A percentile compares a stretch with the other conserved stretches of the same genome.
Conservation (phyloP, 805 yeast genomes). For the Sungouiella thailandica region DNA sequence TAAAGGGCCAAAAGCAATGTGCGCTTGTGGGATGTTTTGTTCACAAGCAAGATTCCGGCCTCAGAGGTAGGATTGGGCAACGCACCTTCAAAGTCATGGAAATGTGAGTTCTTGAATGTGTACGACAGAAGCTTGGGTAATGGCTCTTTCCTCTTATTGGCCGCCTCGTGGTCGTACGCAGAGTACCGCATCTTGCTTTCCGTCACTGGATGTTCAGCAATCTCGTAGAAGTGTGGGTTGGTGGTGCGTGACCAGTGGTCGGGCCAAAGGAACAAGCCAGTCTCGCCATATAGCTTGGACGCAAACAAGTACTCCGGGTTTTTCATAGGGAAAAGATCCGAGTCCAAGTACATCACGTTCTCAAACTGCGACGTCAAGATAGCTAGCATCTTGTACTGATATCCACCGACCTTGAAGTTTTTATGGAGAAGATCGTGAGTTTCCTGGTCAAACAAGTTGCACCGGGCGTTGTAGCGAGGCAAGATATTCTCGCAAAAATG, state of each 20-base stretch:
- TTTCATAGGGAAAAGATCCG: constrained; percentile 44
- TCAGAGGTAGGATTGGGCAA: constrained; percentile 66
- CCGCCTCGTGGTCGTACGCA: constrained; percentile 28
- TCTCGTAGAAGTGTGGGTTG: constrained; percentile 52
- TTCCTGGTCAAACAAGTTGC: constrained; percentile 38
- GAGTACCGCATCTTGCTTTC: constrained; percentile 33
- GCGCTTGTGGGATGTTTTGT: constrained; percentile 53
- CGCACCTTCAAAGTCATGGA: constrained; percentile 60
- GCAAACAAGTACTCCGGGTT: constrained; percentile 43
- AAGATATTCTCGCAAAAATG: constrained; percentile 41
- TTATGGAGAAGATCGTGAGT: constrained; percentile 12
- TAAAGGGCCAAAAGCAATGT: constrained; percentile 57
- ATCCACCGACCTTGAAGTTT: constrained; percentile 36
- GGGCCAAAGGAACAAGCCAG: constrained; percentile 57
- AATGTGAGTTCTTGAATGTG: constrained; percentile 31
- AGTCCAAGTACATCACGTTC: constrained; percentile 44
- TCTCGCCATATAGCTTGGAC: constrained; percentile 41
- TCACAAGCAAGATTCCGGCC: constrained; percentile 63
- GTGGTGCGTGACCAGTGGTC: constrained; percentile 70
- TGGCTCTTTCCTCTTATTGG: constrained; percentile 29
- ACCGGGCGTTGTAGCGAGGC: constrained; percentile 41
- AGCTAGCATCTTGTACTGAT: constrained; percentile 51
- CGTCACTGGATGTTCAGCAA: constrained; percentile 37
- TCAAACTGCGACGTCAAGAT: constrained; percentile 56
- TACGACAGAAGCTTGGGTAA: constrained; percentile 18